Percentiles rank a stretch among this genome's conserved stretches.
Evolutionary conservation across 1,284 basidiomycete genomes (phyloP).

Genomic region (Malassezia japonica): DNA sequence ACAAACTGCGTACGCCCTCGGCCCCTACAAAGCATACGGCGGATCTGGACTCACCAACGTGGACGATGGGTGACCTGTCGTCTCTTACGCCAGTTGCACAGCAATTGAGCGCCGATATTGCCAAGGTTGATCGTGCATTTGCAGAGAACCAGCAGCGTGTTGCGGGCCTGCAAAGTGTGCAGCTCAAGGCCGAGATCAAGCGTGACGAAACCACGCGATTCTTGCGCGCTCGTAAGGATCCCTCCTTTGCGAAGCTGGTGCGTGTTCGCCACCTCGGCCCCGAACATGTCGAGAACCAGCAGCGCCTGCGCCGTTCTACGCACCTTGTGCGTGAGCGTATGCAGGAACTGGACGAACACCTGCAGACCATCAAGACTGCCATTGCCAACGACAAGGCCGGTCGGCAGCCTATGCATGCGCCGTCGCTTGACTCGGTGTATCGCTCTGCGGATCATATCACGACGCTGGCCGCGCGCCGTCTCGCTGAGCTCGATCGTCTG

Average conservation of each 20-base stretch:
- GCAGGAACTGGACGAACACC: conserved; percentile 65
- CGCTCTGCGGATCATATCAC: conserved; percentile 72
- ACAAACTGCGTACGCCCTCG: conserved; percentile 30
- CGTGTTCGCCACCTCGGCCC: conserved; percentile 72
- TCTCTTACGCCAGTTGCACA: conserved; percentile 33
- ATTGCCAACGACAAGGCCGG: conserved; percentile 60
- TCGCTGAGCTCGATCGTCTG: conserved; percentile 5
- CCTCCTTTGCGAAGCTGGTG: conserved; percentile 68
- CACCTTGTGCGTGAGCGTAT: conserved; percentile 63
- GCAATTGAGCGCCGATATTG: conserved; percentile 17
- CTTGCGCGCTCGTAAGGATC: conserved; percentile 63
- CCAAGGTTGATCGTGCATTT: conserved; percentile 17
- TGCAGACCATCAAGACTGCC: conserved; percentile 62
- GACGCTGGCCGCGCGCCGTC: background rate
- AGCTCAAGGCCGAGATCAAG: conserved; percentile 51
- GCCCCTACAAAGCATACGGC: conserved; percentile 20
- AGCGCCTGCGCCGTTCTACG: conserved; percentile 61
- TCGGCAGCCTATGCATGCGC: conserved; percentile 59
- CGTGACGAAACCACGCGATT: conserved; percentile 54
- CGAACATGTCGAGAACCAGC: conserved; percentile 73
- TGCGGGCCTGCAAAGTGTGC: conserved; percentile 50
- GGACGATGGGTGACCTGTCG: conserved; percentile 49
- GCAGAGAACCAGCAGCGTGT: conserved; percentile 43
- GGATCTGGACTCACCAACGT: conserved; percentile 22
- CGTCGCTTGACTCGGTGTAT: conserved; percentile 71